These are phyloP conservation scores for Trichophyton mentagrophytes DNA, from an alignment of 2,329 filamentous ascomycete species.

Conservation along the genomic window DNA sequence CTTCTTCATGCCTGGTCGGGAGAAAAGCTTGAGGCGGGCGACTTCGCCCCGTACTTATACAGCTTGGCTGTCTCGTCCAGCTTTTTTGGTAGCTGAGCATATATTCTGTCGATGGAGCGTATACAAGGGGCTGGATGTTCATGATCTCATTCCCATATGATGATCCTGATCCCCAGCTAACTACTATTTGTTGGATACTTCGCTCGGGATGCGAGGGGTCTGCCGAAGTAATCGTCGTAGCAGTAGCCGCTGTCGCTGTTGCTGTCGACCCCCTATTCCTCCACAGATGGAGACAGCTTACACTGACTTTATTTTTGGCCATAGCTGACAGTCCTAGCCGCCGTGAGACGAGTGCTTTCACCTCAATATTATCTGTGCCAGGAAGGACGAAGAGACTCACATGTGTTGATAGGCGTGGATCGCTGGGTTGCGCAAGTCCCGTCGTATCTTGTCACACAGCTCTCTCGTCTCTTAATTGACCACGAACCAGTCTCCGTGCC, in stretches of 20 bases:
- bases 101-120: background rate
- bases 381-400: slow-evolving; percentile 5
- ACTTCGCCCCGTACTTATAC: background rate
- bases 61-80: background rate
- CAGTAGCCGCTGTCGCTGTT: background rate
- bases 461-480: background rate
- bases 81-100: no score
- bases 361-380: background rate
- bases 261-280: no score
- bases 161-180: no score
- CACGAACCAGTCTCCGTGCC: background rate
- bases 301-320: no score
- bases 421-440: slow-evolving; percentile 10
- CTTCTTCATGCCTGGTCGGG: background rate
- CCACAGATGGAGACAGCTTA: no score
- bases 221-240: background rate
- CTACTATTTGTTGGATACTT: no score
- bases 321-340: background rate
- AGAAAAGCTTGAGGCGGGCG: background rate
- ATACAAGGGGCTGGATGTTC: background rate
- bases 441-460: slow-evolving; percentile 9
- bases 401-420: slow-evolving; percentile 7
- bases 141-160: background rate
- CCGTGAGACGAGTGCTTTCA: background rate
- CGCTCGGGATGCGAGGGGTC: no score